Evolutionary conservation across 148 eudicot species (phyloP), one percentile per base, ranked within the genome.

Genomic region (Camellia granthamiana): DNA sequence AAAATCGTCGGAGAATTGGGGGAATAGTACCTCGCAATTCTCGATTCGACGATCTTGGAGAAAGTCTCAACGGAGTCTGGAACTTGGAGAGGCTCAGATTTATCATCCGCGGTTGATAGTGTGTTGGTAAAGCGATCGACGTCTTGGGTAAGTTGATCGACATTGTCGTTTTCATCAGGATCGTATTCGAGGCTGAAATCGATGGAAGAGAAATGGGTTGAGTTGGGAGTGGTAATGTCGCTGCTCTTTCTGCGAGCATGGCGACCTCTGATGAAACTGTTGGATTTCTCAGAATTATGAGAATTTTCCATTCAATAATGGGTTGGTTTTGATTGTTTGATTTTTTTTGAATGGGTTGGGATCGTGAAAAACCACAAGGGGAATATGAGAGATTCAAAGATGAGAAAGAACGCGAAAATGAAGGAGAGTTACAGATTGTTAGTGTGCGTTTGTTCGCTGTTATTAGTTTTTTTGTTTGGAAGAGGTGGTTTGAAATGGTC

Each of bases 41-140:
- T 86, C 0, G 84, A 83, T 19, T 92, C 97, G 0, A 95, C 74
- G 12, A 79, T 80, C 41, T 80, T 84, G 8, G 85, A 70, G 21
- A 91, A 88, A 0, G 81, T 83, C 55, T 85, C 86, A 1, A 91
- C 85, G 2, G 55, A 46, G 10, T 69, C 80, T 2, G 95, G 91
- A 2, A 87, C 81, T 3, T 88, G 86, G 0, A 88, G 80, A 0
- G 81, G 83, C 7, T 63, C 30, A 1, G 84, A 82, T n/a, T 83
- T 81, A 4, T 76, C 69, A 0, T 81, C 84, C 19, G 62, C 41
- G 3, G 77, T 19, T 6, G 88, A 72, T 0, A 90, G 38, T 2
- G 83, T 74, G 55, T 78, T 43, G 13, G 78, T 78, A 71, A 89
- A 90, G 2, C 56, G 74, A 65, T 92, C 88, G 46, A 91, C 82